Conservation (phyloP, 2,329 filamentous ascomycete genomes). For the Periconia digitata region DNA sequence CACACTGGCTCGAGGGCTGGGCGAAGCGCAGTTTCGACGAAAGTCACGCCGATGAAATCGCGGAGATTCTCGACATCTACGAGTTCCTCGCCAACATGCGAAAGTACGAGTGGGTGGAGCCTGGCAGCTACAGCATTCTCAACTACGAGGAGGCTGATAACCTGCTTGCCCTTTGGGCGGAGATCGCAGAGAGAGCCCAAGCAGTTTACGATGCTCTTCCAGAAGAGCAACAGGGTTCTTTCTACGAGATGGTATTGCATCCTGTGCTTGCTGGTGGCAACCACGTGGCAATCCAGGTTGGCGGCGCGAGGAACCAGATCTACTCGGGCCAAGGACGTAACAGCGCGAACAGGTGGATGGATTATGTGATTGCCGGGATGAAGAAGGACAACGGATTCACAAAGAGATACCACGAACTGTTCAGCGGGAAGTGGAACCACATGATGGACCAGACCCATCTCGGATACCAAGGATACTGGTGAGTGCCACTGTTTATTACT, state of each 20-base stretch:
- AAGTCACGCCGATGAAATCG: conserved; percentile 51
- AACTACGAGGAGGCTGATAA: conserved; percentile 67
- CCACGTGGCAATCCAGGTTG: conserved; percentile 52
- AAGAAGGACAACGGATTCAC: conserved; percentile 41
- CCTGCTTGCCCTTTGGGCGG: conserved; percentile 58
- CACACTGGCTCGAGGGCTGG: conserved; percentile 60
- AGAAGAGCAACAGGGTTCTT: conserved; percentile 56
- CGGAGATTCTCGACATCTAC: conserved; percentile 58
- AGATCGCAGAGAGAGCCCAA: conserved; percentile 57
- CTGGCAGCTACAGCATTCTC: conserved; percentile 60
- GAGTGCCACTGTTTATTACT: conserved; percentile 42
- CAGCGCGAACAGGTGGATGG: conserved; percentile 41
- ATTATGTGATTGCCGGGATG: conserved; percentile 40
- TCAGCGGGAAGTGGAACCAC: conserved; percentile 44
- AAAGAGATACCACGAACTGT: conserved; percentile 35
- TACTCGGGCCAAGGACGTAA: conserved; percentile 42
- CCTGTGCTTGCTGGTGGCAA: conserved; percentile 61
- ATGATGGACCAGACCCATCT: conserved; percentile 47
- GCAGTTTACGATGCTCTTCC: conserved; percentile 58
- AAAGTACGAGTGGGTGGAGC: conserved; percentile 65
- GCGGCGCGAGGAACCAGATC: conserved; percentile 40
- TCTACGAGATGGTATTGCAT: conserved; percentile 65
- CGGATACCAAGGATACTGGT: conserved; percentile 45
- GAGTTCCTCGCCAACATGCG: conserved; percentile 59
- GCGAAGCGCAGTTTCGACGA: conserved; percentile 60